These are phyloP conservation scores for Colletotrichum gigasporum DNA, from an alignment of 2,329 filamentous ascomycete species.

Conservation along the genomic window DNA sequence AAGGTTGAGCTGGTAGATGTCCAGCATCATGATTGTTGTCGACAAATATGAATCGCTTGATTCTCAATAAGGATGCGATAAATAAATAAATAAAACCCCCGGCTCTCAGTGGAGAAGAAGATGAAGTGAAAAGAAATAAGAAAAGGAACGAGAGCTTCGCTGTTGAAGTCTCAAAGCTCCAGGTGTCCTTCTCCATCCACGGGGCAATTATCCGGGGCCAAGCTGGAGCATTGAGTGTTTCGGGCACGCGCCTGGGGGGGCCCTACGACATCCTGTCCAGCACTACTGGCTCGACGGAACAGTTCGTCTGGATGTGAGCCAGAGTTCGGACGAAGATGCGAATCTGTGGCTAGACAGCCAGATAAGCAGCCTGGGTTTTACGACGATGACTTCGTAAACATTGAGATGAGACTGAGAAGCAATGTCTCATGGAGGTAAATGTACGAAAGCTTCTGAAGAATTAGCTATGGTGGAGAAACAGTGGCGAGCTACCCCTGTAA, in stretches of 20 bases:
- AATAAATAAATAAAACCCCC: no score
- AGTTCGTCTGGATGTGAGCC: neutral
- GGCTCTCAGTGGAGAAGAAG: no score
- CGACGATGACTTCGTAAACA: no score
- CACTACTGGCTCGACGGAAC: neutral
- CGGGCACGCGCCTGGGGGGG: constrained; percentile 5
- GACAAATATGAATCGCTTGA: neutral
- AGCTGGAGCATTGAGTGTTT: constrained; percentile 30
- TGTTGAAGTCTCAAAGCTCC: neutral
- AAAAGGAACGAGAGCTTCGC: neutral
- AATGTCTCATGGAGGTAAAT: no score
- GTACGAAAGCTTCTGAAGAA: no score
- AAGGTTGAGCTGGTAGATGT: constrained; percentile 47
- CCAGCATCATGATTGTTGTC: constrained; percentile 32
- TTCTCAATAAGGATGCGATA: no score
- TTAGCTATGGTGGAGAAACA: neutral
- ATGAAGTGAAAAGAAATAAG: neutral
- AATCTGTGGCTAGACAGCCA: neutral
- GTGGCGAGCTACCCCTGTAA: constrained; percentile 1
- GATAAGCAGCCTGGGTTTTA: no score
- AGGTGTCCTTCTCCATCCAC: constrained; percentile 27
- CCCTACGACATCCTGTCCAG: neutral
- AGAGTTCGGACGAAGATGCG: neutral
- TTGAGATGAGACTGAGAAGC: no score
- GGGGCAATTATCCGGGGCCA: constrained; percentile 12